Percentiles rank a stretch among this genome's conserved stretches.
Evolutionary conservation across 2,329 filamentous ascomycete genomes (phyloP).

Genomic region (Pestalotiopsis sp.): DNA sequence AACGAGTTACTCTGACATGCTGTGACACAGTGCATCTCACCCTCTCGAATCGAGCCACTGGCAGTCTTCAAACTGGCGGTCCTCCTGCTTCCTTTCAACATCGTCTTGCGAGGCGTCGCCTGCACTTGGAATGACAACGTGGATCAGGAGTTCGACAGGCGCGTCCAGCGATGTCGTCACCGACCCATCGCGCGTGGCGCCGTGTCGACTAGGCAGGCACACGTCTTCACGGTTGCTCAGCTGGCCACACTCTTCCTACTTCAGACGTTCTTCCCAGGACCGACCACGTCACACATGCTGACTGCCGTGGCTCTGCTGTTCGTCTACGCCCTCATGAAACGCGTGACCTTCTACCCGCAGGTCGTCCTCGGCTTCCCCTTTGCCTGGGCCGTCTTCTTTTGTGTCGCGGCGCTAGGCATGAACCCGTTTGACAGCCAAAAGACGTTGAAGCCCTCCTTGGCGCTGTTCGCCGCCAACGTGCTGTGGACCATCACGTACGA

Average conservation of each 20-base stretch:
- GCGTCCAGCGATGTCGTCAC: constrained; percentile 51
- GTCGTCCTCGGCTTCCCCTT: constrained; percentile 51
- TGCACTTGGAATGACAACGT: constrained; percentile 60
- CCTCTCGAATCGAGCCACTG: neutral
- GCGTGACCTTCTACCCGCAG: constrained; percentile 55
- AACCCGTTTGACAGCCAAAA: constrained; percentile 42
- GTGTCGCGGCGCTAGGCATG: constrained; percentile 45
- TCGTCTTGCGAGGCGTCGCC: constrained; percentile 52
- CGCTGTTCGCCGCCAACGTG: neutral
- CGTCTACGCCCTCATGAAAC: constrained; percentile 54
- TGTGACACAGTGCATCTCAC: neutral
- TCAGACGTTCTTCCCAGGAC: constrained; percentile 24
- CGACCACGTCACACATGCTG: neutral
- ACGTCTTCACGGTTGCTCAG: constrained; percentile 45
- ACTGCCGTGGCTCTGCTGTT: constrained; percentile 34
- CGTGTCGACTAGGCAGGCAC: constrained; percentile 32
- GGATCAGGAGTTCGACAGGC: constrained; percentile 55
- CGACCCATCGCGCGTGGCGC: constrained; percentile 54
- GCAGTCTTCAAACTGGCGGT: neutral
- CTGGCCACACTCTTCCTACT: constrained; percentile 29
- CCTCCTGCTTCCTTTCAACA: neutral
- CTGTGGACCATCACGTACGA: constrained; percentile 13
- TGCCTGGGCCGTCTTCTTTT: constrained; percentile 52
- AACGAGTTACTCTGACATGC: neutral
- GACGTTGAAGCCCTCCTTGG: constrained; percentile 21